Base-by-base conservation (phyloP, 2,329 filamentous ascomycete species). In the Leptographium flavum region DNA sequence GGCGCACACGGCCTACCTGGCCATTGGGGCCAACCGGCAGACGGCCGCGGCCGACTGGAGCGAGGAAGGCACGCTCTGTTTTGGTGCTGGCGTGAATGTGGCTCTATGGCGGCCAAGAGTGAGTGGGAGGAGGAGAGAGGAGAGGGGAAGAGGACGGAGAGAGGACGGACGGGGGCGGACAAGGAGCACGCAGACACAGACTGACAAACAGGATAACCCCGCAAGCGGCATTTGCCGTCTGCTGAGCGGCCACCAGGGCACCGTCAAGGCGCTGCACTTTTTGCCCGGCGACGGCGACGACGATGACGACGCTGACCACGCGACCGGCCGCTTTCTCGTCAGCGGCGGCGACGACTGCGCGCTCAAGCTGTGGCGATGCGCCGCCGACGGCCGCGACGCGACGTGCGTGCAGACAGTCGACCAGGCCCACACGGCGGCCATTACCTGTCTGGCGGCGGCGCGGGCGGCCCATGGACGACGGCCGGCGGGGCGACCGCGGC, bases 11-110 rank as follows among this genome's bases (percentile, higher is more conserved):
- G 63, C 69, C 50, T 77, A 79, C 53, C 60, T 92, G 53, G 81
- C 86, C 39, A 79, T 81, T 50, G 92, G 92, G 49, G 90, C 87
- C 39, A 98, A 96, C 62, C 75, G 90, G 55, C 86, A 96, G 56
- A 83, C 90, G 17, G 80, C 82, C 15, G 84, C 87, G 25, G 88
- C 90, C 25, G 90, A 96, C 65, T 98, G 92, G 92, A 79, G 83
- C 58, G 58, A 64, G 19, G 65, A 72, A 51, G 84, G 83, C 10
- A 60, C 87, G 38, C 69, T 98, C 45, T 92, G 87, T 27, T 98
- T 86, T 65, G 92, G 92, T 28, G 82, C 88, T 9, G 86, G 93
- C 62, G 79, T 81, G 54, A 92, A 92, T 63, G 74, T 98, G 54
- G 90, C 87, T 37, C 59, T 96, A 35, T 98, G 92, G 92, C 70